These are phyloP conservation scores for Trichoderma sp. DNA, from an alignment of 2,329 filamentous ascomycete genomes.

Conservation along the genomic window DNA sequence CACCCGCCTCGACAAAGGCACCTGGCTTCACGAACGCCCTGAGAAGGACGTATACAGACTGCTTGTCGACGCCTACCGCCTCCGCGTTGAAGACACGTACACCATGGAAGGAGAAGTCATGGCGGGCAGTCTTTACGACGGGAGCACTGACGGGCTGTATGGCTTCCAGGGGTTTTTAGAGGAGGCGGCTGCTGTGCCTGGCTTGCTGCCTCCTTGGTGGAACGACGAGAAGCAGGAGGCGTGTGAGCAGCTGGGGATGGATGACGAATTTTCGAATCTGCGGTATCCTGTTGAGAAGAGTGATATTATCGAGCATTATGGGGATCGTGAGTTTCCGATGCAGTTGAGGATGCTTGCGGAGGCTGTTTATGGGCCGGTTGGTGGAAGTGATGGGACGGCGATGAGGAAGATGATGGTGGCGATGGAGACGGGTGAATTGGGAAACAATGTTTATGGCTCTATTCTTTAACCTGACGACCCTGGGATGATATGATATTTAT, in stretches of 20 bases:
- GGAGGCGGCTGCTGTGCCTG: constrained; percentile 25
- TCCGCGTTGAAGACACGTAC: constrained; percentile 42
- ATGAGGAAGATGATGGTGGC: neutral
- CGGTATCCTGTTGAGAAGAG: constrained; percentile 30
- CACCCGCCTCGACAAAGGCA: constrained; percentile 38
- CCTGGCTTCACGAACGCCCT: constrained; percentile 44
- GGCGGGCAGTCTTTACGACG: constrained; percentile 33
- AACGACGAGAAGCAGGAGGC: constrained; percentile 34
- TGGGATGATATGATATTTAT: neutral
- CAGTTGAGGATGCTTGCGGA: constrained; percentile 47
- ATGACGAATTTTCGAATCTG: constrained; percentile 29
- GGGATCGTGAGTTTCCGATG: constrained; percentile 45
- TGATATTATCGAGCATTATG: constrained; percentile 43
- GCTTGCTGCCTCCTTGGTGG: constrained; percentile 48
- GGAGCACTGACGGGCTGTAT: constrained; percentile 25
- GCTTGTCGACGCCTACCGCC: constrained; percentile 48
- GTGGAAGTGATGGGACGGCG: neutral
- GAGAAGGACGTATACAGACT: constrained; percentile 45
- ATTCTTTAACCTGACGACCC: neutral
- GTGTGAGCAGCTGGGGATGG: constrained; percentile 39
- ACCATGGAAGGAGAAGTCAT: constrained; percentile 29
- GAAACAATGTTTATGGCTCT: neutral
- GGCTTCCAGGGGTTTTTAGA: constrained; percentile 41
- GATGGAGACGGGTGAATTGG: neutral
- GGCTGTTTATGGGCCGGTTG: neutral